Base-by-base conservation (phyloP, 192 early-diverging fungal genomes). In the Backusella morwellensis region DNA sequence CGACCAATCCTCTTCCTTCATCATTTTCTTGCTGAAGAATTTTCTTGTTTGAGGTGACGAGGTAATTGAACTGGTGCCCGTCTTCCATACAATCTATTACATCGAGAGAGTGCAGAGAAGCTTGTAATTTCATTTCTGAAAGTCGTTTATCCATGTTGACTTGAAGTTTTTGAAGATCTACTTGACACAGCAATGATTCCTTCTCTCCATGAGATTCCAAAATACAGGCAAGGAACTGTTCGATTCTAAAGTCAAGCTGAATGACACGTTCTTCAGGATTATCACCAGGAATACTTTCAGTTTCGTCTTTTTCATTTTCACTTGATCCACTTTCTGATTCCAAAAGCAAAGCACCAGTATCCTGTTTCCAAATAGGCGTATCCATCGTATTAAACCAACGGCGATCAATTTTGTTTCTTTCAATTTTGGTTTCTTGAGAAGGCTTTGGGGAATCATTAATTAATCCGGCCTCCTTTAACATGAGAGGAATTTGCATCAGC, bases 21-120 rank as follows among this genome's bases (percentile, higher is more conserved):
- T 56, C 86, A 34, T 78, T 41, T 14, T 35, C 84, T 23, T 68
- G 35, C 0, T 71, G 74, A 44, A 77, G 79, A 76, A 73, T 50
- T 76, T 80, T 70, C 78, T 78, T 50, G 9, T 87, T 81, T 8
- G 88, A 90, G 1, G 88, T 82, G 44, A 92, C 78, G 38, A 94
- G 72, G 72, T 92, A 90, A 4, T 77, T 82, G 69, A 89, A 90
- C 17, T 83, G 84, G 9, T 85, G 74, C 8, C 77, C 75, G 23
- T 72, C 78, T 21, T 85, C 86, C 70, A 90, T 81, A 59, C 81
- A 81, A 83, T 97, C 95, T 32, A 92, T 89, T 2, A 97, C 88
- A 26, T 86, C 87, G 12, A 97, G 81, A 15, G 94, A 86, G 15
- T 91, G 89, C n/a, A 98, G 89, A 0, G 88, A 85, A 38, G 96